phyloP scores from a whole-genome alignment of 2,329 filamentous ascomycete species.

The Lachnellula occidentalis region DNA sequence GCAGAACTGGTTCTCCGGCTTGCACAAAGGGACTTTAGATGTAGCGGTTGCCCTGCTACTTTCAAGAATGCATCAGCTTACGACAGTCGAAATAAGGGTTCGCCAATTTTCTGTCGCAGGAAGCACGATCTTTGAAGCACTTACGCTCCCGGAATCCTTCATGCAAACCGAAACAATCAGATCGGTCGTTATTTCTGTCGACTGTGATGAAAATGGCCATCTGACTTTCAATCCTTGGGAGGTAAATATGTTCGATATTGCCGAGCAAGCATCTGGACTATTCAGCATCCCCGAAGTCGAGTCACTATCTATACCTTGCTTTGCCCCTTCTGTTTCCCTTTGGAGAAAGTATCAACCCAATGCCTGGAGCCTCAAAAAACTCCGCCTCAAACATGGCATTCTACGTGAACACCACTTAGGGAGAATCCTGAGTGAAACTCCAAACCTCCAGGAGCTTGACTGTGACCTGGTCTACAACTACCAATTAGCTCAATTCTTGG shows the following conservation, averaged over 20 bases:
- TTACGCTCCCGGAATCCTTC: not conserved
- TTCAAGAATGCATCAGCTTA: not conserved
- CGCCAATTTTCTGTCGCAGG: not conserved
- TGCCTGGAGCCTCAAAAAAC: not conserved
- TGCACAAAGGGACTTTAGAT: conserved; percentile 6
- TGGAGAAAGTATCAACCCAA: not conserved
- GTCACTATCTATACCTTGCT: not conserved
- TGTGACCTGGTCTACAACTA: conserved; percentile 8
- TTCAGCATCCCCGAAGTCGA: not conserved
- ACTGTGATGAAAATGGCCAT: not conserved
- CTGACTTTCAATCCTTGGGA: not conserved
- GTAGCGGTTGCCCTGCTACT: conserved; percentile 4
- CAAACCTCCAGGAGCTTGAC: conserved; percentile 6
- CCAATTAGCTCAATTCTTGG: not conserved
- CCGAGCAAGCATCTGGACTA: not conserved
- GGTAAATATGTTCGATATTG: not conserved
- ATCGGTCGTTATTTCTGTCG: not conserved
- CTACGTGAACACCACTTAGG: conserved; percentile 1
- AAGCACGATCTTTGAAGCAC: conserved; percentile 6
- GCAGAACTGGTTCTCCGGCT: not conserved
- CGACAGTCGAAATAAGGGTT: conserved; percentile 4
- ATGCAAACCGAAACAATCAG: not conserved
- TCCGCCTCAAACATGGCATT: conserved; percentile 1
- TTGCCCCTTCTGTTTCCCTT: not conserved
- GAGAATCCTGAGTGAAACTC: conserved; percentile 1